Conservation (phyloP, 805 yeast genomes). For the Candida dajiaensis region DNA sequence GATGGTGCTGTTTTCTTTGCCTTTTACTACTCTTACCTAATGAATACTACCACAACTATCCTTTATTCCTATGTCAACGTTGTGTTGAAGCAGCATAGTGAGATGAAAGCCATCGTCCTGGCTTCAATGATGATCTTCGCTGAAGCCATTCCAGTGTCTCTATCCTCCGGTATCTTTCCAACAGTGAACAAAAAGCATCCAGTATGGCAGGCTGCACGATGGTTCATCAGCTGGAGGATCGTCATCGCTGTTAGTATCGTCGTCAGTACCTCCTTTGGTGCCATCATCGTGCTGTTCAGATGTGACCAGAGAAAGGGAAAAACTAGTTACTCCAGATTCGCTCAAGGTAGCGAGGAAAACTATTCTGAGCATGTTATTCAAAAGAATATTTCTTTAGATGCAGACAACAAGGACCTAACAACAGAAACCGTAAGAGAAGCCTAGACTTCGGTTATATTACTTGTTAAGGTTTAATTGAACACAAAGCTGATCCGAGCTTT, state of each 20-base stretch:
- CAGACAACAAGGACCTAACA: too few species aligned
- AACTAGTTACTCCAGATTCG: not conserved
- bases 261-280: not conserved
- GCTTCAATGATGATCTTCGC: conserved; percentile 45
- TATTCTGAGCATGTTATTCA: too few species aligned
- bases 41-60: conserved; percentile 55
- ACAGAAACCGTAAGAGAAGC: too few species aligned
- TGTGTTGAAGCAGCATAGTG: conserved; percentile 46
- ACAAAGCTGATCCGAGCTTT: too few species aligned
- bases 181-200: conserved; percentile 2
- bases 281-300: not conserved
- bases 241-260: not conserved
- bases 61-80: conserved; percentile 52
- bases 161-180: conserved; percentile 3
- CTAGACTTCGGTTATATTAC: too few species aligned
- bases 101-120: conserved; percentile 44
- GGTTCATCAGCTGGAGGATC: conserved; percentile 6
- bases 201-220: conserved; percentile 3
- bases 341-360: too few species aligned
- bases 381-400: too few species aligned
- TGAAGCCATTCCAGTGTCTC: conserved; percentile 21
- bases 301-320: not conserved
- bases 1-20: conserved; percentile 55
- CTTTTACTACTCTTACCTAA: conserved; percentile 46
- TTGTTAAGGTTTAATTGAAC: too few species aligned